Base-by-base conservation (phyloP, 2,329 filamentous ascomycete genomes). In the Verticillium tricorpus region DNA sequence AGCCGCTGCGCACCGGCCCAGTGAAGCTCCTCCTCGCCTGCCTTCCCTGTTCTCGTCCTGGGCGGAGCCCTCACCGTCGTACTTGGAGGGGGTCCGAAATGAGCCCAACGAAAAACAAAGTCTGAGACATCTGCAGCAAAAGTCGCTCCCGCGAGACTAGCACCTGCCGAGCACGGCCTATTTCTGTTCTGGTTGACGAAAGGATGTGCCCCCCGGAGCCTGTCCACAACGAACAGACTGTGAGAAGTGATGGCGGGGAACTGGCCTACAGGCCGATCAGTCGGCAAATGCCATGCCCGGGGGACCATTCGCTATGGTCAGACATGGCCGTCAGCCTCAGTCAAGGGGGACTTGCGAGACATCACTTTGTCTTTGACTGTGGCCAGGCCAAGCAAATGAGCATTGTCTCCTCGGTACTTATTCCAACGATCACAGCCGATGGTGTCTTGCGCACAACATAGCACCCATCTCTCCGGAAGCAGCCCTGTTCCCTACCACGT, bases 401-500 rank as follows among this genome's bases (percentile, higher is more conserved):
- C 45, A 50, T 50, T 50, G 45, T 6, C n/a, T n/a, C 45, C 45
- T 50, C 45, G 45, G 45, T 50, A 50, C 17, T 50, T 50, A 9
- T 50, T 50, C 45, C 45, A 50, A 9, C 45, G 45, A 50, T 50
- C 45, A 50, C 19, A 50, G 22, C 4, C 45, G n/a, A 50, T 50
- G n/a, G 12, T 50, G 45, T 50, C 45, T 50, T 22, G 45, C 45
- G 19, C 45, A 50, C 45, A 50, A 50, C 63, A 39, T 58, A 28
- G 39, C 61, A 34, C 40, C 50, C 45, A 59, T 45, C 22, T 39
- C 39, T 40, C 19, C 34, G 32, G 37, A 60, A 58, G 37, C 31
- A 57, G 57, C 61, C 62, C 57, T 60, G 63, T 56, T 62, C 62
- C 63, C 63, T 65, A 62, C 63, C 17, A 17, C n/a, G 45, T 25